Evolutionary conservation across 805 yeast species (phyloP), one percentile per base, ranked within the genome.

Genomic region (Wickerhamiella sorbophila): DNA sequence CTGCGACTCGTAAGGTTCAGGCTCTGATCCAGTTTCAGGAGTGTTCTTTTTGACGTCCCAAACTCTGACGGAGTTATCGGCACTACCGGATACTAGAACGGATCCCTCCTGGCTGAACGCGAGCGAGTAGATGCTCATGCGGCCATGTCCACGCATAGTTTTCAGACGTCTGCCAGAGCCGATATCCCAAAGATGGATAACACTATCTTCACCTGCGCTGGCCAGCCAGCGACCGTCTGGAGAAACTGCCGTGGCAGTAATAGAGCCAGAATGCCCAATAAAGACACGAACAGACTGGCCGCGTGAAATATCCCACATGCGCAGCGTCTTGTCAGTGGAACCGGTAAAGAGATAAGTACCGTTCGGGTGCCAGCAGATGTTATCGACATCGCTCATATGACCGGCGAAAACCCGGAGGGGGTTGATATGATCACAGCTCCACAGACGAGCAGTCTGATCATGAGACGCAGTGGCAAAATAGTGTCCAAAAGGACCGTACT

Each of bases 181-280:
- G 42, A 83, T 76, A 63, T 91, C 99, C 94, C 96, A 91, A 32
- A 91, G 70, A 56, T 80, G 79, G 29, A 91, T 81, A 8, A 80
- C 72, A 34, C 86, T 76, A 59, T 91, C 97, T 56, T 86, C 96
- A 41, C 95, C 94, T 2, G 94, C 96, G 44, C 86, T 75, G 3
- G 97, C 95, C 43, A 91, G 65, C 88, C 95, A 83, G 55, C 96
- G 71, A 3, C 99, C 99, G 65, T 91, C 96, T 0, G 97, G 97
- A 1, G 95, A 80, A 6, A 85, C 94, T 0, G 94, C 86, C 50
- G 84, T 65, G 16, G 86, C 71, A 48, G 83, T 80, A 18, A 91
- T 74, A 1, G 96, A 80, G n/a, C 87, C 86, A 2, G 86, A 75
- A 54, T 87, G 96, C 1, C 95, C 96, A 60, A 85, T 74, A 59